Conservation (phyloP, 306 rosid species). For the Pterocarpus macrocarpus region DNA sequence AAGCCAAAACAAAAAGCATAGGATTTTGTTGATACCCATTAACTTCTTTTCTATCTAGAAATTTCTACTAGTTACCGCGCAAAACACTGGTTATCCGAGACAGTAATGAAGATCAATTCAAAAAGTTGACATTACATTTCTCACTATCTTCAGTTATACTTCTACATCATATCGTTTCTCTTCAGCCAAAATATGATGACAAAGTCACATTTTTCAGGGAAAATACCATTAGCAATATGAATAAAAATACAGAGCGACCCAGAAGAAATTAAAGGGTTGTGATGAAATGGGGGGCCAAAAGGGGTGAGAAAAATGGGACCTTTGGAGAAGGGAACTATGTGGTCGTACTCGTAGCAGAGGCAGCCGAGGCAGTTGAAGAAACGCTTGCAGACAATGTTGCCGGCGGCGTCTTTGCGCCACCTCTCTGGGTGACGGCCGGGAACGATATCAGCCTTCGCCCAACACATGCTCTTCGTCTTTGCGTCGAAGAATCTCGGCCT, state of each 20-base stretch:
- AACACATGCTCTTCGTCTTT: slow-evolving; percentile 72
- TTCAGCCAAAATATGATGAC: not conserved
- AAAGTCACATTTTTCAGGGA: not conserved
- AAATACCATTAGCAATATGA: not conserved
- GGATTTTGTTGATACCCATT: not conserved
- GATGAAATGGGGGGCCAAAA: not conserved
- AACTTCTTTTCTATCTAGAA: slow-evolving; percentile 9
- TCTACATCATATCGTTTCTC: not conserved
- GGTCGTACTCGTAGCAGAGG: slow-evolving; percentile 97
- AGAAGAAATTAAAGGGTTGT: slow-evolving; percentile 14
- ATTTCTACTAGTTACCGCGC: not conserved
- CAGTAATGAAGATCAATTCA: slow-evolving; percentile 9
- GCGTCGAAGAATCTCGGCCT: slow-evolving; percentile 77
- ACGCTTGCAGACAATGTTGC: slow-evolving; percentile 91
- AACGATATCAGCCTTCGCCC: slow-evolving; percentile 74
- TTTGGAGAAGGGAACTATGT: slow-evolving; percentile 88
- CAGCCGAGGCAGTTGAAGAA: slow-evolving; percentile 88
- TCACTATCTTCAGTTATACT: slow-evolving; percentile 14
- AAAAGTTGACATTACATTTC: not conserved
- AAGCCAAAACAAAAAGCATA: not conserved
- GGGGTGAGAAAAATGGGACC: slow-evolving; percentile 54
- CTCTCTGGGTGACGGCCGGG: slow-evolving; percentile 95
- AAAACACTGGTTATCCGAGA: not conserved
- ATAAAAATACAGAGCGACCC: not conserved
- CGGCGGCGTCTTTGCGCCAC: slow-evolving; percentile 97